Evolutionary conservation across 306 rosid genomes (phyloP).

Genomic region (Castanea mollissima): DNA sequence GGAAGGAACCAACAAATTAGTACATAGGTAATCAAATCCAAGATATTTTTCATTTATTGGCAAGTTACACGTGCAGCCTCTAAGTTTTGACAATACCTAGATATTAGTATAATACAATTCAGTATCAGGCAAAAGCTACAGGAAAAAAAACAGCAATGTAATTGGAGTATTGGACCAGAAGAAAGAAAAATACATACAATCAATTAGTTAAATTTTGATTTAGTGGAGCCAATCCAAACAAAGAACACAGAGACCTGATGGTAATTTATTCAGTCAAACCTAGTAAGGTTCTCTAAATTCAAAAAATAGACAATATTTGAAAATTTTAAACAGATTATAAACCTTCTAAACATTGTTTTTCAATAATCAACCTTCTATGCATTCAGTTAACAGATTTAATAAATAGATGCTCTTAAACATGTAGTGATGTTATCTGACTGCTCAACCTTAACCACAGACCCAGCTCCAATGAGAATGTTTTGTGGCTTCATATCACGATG

Average conservation of each 20-base stretch:
- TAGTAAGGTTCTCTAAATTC: not conserved
- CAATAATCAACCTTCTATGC: not conserved
- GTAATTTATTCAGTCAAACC: not conserved
- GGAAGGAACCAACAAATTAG: not conserved
- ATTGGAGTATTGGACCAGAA: not conserved
- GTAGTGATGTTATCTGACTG: slow-evolving; percentile 6
- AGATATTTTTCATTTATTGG: not conserved
- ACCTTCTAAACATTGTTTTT: not conserved
- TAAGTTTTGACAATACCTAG: not conserved
- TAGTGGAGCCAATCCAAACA: not conserved
- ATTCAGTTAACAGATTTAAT: not conserved
- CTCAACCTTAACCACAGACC: slow-evolving; percentile 88
- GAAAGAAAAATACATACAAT: not conserved
- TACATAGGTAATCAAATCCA: not conserved
- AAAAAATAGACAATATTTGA: not conserved
- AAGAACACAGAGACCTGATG: not conserved
- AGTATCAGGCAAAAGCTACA: not conserved
- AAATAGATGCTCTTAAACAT: not conserved
- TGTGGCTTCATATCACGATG: slow-evolving; percentile 99
- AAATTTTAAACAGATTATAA: not conserved
- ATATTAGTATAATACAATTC: not conserved
- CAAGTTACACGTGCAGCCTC: not conserved
- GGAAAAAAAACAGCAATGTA: not conserved
- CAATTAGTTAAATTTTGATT: not conserved
- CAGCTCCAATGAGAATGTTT: slow-evolving; percentile 94